Base-by-base conservation (phyloP, 148 eudicot species). In the Euryodendron excelsum region DNA sequence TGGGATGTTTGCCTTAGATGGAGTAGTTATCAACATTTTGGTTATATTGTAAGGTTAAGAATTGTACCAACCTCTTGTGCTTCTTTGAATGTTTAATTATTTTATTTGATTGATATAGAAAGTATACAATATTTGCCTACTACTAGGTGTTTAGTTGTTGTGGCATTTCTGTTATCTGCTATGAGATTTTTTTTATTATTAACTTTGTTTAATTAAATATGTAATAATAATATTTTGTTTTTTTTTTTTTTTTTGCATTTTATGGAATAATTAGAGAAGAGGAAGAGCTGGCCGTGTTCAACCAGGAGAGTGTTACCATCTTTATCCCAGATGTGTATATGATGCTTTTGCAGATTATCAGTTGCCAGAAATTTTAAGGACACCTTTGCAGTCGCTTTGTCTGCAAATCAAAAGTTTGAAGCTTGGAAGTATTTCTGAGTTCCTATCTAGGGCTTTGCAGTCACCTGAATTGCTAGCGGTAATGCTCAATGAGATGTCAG, bases 241-340 rank as follows among this genome's bases (percentile, higher is more conserved):
- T 28, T 61, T 33, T 48, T 30, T 25, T 13, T 39, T 41, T 65
- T 63, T 12, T 71, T 34, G 75, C 33, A 77, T 45, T 44, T 78
- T 70, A 17, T 65, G 81, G 64, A 68, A 78, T 34, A 58, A 79
- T 61, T 74, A 96, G 99, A 91, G 99, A 89, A 90, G 96, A 90
- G 99, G 99, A 84, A 90, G 99, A 82, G 99, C 98, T 81, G 99
- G 99, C 48, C 99, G 99, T 87, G 98, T 96, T 75, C 98, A 86
- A 82, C 91, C 99, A 75, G 99, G 99, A 78, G 95, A 89, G 83
- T 96, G 99, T 83, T 96, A 86, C 73, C 99, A 96, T 86, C 94
- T 96, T 33, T 96, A 96, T 76, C 98, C 99, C 37, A 90, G 90
- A 89, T 96, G 98, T 79, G 99, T 96, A 10, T 91, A 90, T 79